Base-by-base conservation (phyloP, 1,284 basidiomycete genomes). In the Rhodotorula sp. region DNA sequence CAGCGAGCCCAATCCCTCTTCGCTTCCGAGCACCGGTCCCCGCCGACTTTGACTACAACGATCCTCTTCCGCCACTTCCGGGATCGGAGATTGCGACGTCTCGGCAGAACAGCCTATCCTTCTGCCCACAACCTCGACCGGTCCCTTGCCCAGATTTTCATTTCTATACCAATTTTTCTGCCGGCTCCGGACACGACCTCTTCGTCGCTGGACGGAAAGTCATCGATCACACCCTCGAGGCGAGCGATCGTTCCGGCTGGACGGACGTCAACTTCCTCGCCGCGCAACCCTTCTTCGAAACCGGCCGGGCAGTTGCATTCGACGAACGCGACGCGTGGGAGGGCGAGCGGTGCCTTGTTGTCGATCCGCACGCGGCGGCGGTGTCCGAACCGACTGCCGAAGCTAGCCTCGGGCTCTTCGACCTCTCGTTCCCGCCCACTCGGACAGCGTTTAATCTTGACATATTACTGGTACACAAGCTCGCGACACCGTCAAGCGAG, bases 161-260 rank as follows among this genome's bases (percentile, higher is more conserved):
- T 23, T 74, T 74, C 56, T 66, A 64, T 46, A 68, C 74, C 21
- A 68, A 68, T 48, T 76, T 72, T 46, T 63, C 62, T 4, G 21
- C 47, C n/a, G 74, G 74, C 3, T 65, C 72, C 6, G 72, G 74
- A 0, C 65, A 72, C 58, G 52, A 21, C 21, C 68, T 76, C n/a
- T 72, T 48, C 26, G 29, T 74, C 18, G n/a, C 61, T 0, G 74
- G 74, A 3, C 10, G 51, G 20, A 47, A 57, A 18, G 58, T 58
- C 1, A 10, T 59, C 14, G 15, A 23, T 21, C n/a, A 34, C 18
- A 6, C 26, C 43, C 23, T 31, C 5, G 16, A 29, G 15, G 47
- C 52, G 12, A 68, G 18, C 26, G 26, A 26, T 8, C 39, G 12
- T 12, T 12, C 10, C 39, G 74, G 70, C 3, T 76, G 68, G 67